Evolutionary conservation across 1,284 basidiomycete genomes (phyloP).

Genomic region (Ganoderma meredithae): DNA sequence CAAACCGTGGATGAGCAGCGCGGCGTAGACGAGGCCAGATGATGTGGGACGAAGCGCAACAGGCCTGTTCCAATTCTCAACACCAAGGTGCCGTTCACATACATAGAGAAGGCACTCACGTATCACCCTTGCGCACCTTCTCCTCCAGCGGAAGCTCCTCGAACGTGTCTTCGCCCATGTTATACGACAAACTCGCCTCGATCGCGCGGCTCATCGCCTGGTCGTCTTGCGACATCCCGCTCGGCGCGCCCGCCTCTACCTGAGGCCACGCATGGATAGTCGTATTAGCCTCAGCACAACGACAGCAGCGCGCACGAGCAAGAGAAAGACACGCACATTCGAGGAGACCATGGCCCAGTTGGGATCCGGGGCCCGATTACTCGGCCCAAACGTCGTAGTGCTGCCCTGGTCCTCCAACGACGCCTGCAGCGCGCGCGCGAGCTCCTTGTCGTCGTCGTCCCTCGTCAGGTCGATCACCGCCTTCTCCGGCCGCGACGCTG

Average conservation of each 20-base stretch:
- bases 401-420: slow-evolving; percentile 52
- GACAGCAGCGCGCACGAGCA: slow-evolving; percentile 1
- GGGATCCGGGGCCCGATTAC: slow-evolving; percentile 64
- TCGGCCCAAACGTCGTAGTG: slow-evolving; percentile 58
- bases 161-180: slow-evolving; percentile 40
- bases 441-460: slow-evolving; percentile 55
- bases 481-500: slow-evolving; percentile 46
- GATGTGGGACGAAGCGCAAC: slow-evolving; percentile 68
- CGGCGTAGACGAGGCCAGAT: slow-evolving; percentile 60
- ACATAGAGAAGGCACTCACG: slow-evolving; percentile 49
- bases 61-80: slow-evolving; percentile 51
- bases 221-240: slow-evolving; percentile 55
- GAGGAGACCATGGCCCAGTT: slow-evolving; percentile 74
- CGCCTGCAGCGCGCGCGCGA: slow-evolving; percentile 58
- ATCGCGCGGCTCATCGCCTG: slow-evolving; percentile 70
- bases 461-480: slow-evolving; percentile 64
- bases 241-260: slow-evolving; percentile 45
- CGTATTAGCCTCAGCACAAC: neutral
- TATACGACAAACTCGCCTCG: slow-evolving; percentile 62
- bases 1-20: slow-evolving; percentile 67
- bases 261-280: slow-evolving; percentile 9
- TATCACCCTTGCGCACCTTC: slow-evolving; percentile 60
- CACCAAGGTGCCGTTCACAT: slow-evolving; percentile 8
- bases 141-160: slow-evolving; percentile 57
- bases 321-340: slow-evolving; percentile 52